Evolutionary conservation across 768 basidiomycete species (phyloP), one percentile per base, ranked within the genome.

Genomic region (Cystobasidiopsis lactophilus): DNA sequence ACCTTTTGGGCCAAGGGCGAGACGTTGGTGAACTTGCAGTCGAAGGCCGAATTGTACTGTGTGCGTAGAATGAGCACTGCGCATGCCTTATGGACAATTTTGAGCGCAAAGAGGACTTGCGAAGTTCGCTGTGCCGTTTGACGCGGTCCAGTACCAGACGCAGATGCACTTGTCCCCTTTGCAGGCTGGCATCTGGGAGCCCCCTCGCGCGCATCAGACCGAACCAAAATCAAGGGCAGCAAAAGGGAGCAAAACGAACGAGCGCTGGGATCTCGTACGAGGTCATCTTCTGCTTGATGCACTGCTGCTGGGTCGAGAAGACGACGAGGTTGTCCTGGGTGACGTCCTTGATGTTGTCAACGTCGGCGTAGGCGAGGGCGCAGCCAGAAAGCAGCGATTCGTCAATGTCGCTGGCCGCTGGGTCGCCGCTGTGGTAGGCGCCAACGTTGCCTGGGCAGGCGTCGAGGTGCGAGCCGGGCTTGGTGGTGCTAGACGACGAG

Each of bases 101-200:
- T 23, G 49, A 35, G 4, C 21, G 51, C 16, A 7, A 5, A 33
- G 16, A n/a, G 13, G 10, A 2, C 51, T 48, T 35, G 27, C 40
- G 40, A 44, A 23, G 43, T 52, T 7, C 39, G n/a, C 40, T 55
- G 41, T 40, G 27, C 30, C 38, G 23, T 5, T n/a, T 18, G 13
- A 5, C 14, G 30, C 31, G 18, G 18, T 27, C 29, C 46, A 48
- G 46, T 52, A 41, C 54, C 54, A 55, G 27, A 40, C 29, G 54
- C 54, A 55, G 24, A 55, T 45, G 40, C 54, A 55, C 35, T 48
- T 44, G 26, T 53, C 47, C 5, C 51, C 54, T 21, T 52, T 52
- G 30, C 54, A 55, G 33, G 54, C 27, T 13, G 54, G 54, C 51
- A 55, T 30, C n/a, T n/a, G n/a, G n/a, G n/a, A n/a, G n/a, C n/a